Base-by-base conservation (phyloP, 1,139 yeast species). In the Zygoascus sp. region DNA sequence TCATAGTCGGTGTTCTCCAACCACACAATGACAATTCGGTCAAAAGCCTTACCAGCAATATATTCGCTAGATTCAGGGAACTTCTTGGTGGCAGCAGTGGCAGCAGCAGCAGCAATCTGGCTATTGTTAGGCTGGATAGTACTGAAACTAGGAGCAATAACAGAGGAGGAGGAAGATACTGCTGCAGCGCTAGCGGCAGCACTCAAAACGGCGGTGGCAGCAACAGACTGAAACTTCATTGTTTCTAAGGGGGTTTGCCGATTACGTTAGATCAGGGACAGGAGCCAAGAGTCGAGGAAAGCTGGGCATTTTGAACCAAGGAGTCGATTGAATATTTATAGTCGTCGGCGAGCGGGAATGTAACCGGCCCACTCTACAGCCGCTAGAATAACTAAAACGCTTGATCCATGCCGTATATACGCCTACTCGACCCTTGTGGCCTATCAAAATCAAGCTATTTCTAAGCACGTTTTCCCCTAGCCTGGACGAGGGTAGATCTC, bases 1-100 rank as follows among this genome's bases (percentile, higher is more conserved):
- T 69, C 73, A 58, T 59, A 74, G 61, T 73, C 75, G 44, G 77
- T 74, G 60, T 72, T 72, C 62, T 74, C 78, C 53, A 74, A 66
- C 70, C 74, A 75, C 52, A 75, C 69, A 50, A 66, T 63, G 54
- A 68, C 65, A 47, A 73, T 60, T 54, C 76, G 68, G 60, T 73
- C 71, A 53, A 69, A 72, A 23, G 61, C 66, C 15, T 64, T 58
- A 56, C 79, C 79, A 37, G 57, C 51, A 39, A 73, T 73, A 48
- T 59, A 61, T 49, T 57, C 56, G 8, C 19, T 32, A 25, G 5
- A 2, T 5, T 22, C 13, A 53, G 57, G 58, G 47, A 52, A 56
- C 50, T 53, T 52, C 55, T 59, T 63, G 49, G 74, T 64, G 42
- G 58, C 55, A 48, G 75, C 74, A 21, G 67, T 66, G n/a, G 67